Base-by-base conservation (phyloP, 495 filamentous ascomycete genomes). In the Penicillium atrosanguineum region DNA sequence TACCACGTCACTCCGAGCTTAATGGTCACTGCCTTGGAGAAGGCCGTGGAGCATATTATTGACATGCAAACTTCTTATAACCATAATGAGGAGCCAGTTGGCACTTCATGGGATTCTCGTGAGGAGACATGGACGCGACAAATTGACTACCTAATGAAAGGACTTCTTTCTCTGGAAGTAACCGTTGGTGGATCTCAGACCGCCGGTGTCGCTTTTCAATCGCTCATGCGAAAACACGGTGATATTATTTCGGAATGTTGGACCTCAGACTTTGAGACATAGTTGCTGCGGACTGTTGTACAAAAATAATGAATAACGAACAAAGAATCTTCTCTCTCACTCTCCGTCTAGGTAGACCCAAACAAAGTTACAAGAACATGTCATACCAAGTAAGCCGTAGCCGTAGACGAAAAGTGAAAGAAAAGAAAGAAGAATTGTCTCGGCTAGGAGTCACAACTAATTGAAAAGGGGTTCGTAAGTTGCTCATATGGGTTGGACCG, bases 151-250 rank as follows among this genome's bases (percentile, higher is more conserved):
- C 37, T 65, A 3, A 56, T 62, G 47, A 63, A 68, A 36, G 64
- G 52, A 0, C 54, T 65, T 6, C 16, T 61, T 6, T 65, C 64
- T 7, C 57, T 68, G 14, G 54, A 61, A 25, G 59, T 57, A 9
- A 65, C 64, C 0, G 46, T 68, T 38, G 62, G 64, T n/a, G 64
- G 64, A 25, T 64, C 62, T n/a, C 61, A 67, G 15, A 54, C 47
- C 15, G 43, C 40, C 12, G 46, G 40, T 1, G 18, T 51, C 19
- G 51, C 49, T 6, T 18, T 62, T 5, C 28, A 46, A 29, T 31
- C 18, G 3, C 45, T 62, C 20, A 54, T 65, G 52, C 47, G 21
- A 1, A 48, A 45, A 26, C 47, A 63, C 46, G 62, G 59, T 7
- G 62, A 68, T 43, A 56, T 61, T 42, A 23, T 68, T 25, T 62